A percentile compares a stretch with the other conserved stretches of the same genome.
phyloP scores from a whole-genome alignment of 176 grass and related monocot species.

The Alloteropsis semialata region DNA sequence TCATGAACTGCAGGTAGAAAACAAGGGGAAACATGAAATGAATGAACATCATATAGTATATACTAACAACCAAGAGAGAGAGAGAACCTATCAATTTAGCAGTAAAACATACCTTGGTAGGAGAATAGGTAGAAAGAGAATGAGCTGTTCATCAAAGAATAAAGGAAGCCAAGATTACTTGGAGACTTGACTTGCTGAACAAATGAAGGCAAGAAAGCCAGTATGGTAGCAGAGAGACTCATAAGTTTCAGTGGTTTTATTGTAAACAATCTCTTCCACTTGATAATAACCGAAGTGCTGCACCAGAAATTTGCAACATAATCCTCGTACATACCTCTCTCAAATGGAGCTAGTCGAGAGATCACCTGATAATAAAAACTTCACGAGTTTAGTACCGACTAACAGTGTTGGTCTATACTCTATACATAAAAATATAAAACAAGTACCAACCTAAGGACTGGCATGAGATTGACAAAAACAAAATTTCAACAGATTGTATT shows the following conservation, averaged over 20 bases:
- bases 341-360: slow-evolving; percentile 83
- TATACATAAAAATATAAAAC: slow-evolving; percentile 14
- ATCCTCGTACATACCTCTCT: slow-evolving; percentile 94
- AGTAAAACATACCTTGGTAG: slow-evolving; percentile 70
- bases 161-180: slow-evolving; percentile 84
- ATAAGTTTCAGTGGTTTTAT: slow-evolving; percentile 68
- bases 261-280: slow-evolving; percentile 83
- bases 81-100: not conserved
- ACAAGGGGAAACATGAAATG: not conserved
- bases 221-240: slow-evolving; percentile 68
- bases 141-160: slow-evolving; percentile 75
- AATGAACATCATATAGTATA: not conserved
- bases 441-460: not conserved
- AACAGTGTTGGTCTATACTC: not conserved
- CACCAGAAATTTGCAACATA: slow-evolving; percentile 99
- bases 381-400: slow-evolving; percentile 15
- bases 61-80: not conserved
- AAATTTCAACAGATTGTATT: not conserved
- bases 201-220: slow-evolving; percentile 86
- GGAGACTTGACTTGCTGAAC: slow-evolving; percentile 83
- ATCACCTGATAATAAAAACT: slow-evolving; percentile 55
- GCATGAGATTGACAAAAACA: not conserved
- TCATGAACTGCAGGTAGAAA: slow-evolving; percentile 77
- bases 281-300: slow-evolving; percentile 80
- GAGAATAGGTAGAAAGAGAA: slow-evolving; percentile 94